phyloP scores from a whole-genome alignment of 1,284 basidiomycete genomes.

The Calocybe gambosa region DNA sequence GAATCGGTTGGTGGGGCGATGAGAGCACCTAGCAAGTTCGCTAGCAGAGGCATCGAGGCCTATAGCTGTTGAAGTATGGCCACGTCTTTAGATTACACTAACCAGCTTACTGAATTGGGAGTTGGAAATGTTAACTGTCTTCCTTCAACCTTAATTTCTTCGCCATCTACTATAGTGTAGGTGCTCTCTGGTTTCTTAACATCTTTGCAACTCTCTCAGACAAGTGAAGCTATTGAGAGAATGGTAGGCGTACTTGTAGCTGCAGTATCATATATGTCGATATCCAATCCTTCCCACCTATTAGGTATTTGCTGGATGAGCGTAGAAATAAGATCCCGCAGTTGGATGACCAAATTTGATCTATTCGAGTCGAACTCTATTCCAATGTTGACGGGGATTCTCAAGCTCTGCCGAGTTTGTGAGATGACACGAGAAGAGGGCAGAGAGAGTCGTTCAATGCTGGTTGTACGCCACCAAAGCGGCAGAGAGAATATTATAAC shows the following conservation, averaged over 20 bases:
- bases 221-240: neutral
- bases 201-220: neutral
- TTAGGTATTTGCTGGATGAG: conserved; percentile 20
- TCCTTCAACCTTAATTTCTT: conserved; percentile 15
- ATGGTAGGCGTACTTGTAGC: conserved; percentile 18
- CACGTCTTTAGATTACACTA: neutral
- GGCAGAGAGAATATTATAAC: conserved; percentile 71
- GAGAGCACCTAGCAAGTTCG: conserved; percentile 37
- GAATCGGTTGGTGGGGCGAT: conserved; percentile 46
- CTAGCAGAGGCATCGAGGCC: conserved; percentile 22
- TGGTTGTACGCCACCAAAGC: conserved; percentile 86
- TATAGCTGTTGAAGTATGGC: neutral
- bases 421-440: conserved; percentile 57
- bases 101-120: conserved; percentile 14
- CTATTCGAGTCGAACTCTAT: conserved; percentile 29
- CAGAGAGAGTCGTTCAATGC: conserved; percentile 73
- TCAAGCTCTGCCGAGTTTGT: conserved; percentile 40
- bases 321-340: conserved; percentile 22
- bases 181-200: neutral
- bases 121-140: conserved; percentile 25
- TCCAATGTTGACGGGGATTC: conserved; percentile 48
- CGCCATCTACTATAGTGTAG: conserved; percentile 14
- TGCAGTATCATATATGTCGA: conserved; percentile 18
- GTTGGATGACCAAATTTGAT: conserved; percentile 13
- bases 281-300: conserved; percentile 35